Conservation (phyloP, 768 basidiomycete genomes). For the Boletales sp. region DNA sequence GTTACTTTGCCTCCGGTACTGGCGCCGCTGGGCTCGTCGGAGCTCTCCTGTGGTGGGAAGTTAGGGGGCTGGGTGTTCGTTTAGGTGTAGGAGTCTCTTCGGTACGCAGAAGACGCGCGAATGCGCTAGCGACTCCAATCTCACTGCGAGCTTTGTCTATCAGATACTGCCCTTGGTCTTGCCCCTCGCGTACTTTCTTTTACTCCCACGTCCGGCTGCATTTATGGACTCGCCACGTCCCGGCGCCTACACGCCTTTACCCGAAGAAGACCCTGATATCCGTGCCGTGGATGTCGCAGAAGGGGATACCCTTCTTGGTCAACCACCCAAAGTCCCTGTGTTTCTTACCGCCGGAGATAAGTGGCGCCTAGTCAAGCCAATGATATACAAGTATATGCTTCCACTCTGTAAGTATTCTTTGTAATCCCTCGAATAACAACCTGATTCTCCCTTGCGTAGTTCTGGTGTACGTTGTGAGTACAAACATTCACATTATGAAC, state of each 20-base stretch:
- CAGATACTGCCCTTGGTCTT: conserved; percentile 83
- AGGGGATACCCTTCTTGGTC: conserved; percentile 25
- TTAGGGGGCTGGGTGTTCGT: conserved; percentile 81
- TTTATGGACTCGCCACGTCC: conserved; percentile 44
- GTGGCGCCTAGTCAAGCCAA: conserved; percentile 73
- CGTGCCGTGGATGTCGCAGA: conserved; percentile 23
- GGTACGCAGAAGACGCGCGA: conserved; percentile 40
- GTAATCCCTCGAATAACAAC: background rate
- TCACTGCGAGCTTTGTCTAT: background rate
- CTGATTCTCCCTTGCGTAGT: conserved; percentile 34
- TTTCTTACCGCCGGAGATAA: conserved; percentile 72
- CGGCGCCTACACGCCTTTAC: conserved; percentile 36
- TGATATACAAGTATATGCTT: conserved; percentile 85
- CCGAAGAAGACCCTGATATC: conserved; percentile 27
- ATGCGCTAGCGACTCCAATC: background rate
- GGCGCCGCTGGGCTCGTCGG: conserved; percentile 93
- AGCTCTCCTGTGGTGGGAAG: conserved; percentile 92
- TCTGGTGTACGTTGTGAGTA: conserved; percentile 58
- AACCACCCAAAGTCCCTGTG: conserved; percentile 40
- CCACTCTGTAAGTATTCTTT: conserved; percentile 67
- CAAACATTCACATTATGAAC: background rate
- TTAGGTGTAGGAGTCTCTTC: conserved; percentile 80
- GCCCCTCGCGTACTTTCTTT: conserved; percentile 69
- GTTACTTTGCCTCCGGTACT: conserved; percentile 92
- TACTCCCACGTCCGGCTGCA: conserved; percentile 61